Evolutionary conservation across 2,329 filamentous ascomycete genomes (phyloP).

Genomic region (Cercospora sp.): DNA sequence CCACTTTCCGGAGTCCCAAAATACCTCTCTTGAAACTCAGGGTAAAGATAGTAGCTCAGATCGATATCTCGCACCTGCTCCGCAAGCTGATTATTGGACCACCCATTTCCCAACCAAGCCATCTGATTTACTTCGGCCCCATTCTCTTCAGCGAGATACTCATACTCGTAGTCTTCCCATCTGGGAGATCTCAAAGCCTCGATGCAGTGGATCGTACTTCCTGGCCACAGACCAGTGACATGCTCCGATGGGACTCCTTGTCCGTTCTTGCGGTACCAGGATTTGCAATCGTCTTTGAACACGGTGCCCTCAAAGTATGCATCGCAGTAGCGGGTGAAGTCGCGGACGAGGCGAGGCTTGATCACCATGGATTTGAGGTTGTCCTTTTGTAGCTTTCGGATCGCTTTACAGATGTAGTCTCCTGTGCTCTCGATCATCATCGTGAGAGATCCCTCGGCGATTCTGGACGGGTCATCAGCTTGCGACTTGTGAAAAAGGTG

Average conservation of each 20-base stretch:
- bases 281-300: slow-evolving; percentile 21
- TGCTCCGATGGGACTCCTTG: slow-evolving; percentile 41
- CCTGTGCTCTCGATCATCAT: slow-evolving; percentile 27
- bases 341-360: slow-evolving; percentile 49
- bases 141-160: slow-evolving; percentile 37
- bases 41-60: slow-evolving; percentile 46
- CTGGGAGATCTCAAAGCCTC: slow-evolving; percentile 57
- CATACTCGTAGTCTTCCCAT: slow-evolving; percentile 62
- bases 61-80: slow-evolving; percentile 39
- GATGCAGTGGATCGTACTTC: slow-evolving; percentile 54
- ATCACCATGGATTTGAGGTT: slow-evolving; percentile 44
- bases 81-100: slow-evolving; percentile 58
- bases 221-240: slow-evolving; percentile 23
- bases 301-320: slow-evolving; percentile 52
- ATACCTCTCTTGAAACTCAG: slow-evolving; percentile 41
- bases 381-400: slow-evolving; percentile 47
- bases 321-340: slow-evolving; percentile 52
- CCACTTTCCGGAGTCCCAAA: slow-evolving; percentile 35
- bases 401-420: slow-evolving; percentile 48
- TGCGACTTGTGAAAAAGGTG: background rate
- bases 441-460: slow-evolving; percentile 26
- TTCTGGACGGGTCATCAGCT: background rate
- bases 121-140: slow-evolving; percentile 52
- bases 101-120: slow-evolving; percentile 68
- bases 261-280: slow-evolving; percentile 22